Evolutionary conservation across 2,329 filamentous ascomycete species (phyloP).

Genomic region (Fusarium marasasianum): DNA sequence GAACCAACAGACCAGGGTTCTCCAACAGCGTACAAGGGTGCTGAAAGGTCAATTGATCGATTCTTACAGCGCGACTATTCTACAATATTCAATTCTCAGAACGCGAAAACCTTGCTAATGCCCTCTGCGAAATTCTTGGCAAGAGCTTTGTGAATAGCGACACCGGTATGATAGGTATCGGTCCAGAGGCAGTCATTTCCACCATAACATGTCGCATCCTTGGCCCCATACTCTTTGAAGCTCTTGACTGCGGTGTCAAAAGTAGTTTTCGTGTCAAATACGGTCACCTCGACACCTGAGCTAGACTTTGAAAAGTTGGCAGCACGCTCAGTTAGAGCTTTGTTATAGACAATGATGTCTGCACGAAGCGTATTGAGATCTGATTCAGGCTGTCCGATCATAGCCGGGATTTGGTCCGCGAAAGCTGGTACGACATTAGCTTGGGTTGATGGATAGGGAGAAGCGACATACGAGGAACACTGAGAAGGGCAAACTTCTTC

Average conservation of each 20-base stretch:
- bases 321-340: conserved; percentile 1
- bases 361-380: conserved; percentile 10
- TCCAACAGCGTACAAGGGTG: neutral
- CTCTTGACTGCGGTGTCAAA: neutral
- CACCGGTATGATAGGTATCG: conserved; percentile 19
- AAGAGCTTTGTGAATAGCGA: conserved; percentile 17
- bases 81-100: neutral
- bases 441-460: fast-evolving
- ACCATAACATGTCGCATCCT: conserved; percentile 12
- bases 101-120: neutral
- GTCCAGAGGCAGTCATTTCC: conserved; percentile 16
- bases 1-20: neutral
- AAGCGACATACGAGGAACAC: neutral
- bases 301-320: neutral
- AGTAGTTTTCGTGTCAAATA: conserved; percentile 16
- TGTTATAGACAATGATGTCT: conserved; percentile 5
- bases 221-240: conserved; percentile 12
- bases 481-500: conserved; percentile 22
- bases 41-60: neutral
- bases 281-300: neutral
- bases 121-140: conserved; percentile 5
- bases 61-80: neutral
- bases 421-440: neutral
- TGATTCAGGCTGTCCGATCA: conserved; percentile 1
- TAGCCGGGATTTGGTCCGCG: conserved; percentile 9